Evolutionary conservation across 257 asterid species (phyloP).

Genomic region (Misopates orontium): DNA sequence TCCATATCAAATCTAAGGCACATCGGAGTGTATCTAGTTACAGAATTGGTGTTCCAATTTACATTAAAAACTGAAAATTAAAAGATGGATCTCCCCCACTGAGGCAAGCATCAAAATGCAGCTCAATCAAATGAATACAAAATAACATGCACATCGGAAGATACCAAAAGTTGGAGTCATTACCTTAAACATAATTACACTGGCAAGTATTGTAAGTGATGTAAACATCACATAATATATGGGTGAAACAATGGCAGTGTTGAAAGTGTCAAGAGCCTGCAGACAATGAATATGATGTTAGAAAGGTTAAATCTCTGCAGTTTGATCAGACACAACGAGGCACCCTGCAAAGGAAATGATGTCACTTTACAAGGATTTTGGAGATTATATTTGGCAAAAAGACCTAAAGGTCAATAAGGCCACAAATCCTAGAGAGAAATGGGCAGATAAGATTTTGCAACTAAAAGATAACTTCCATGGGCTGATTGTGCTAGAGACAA

Average conservation of each 20-base stretch:
- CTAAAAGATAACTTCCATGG: too few species aligned
- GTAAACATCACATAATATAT: conserved; percentile 89
- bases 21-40: neutral
- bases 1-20: conserved; percentile 4
- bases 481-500: too few species aligned
- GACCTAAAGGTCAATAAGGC: neutral
- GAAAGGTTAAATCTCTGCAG: conserved; percentile 10
- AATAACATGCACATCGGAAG: conserved; percentile 7
- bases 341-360: neutral
- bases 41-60: neutral
- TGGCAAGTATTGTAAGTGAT: conserved; percentile 79
- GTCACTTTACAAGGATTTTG: neutral
- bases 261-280: conserved; percentile 96
- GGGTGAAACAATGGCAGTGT: conserved; percentile 91
- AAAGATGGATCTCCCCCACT: neutral
- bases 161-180: conserved; percentile 3
- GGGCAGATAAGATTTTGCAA: too few species aligned
- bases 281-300: conserved; percentile 25
- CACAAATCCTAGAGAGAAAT: too few species aligned
- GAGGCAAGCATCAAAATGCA: too few species aligned
- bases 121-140: neutral
- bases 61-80: neutral
- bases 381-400: neutral
- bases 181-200: conserved; percentile 88
- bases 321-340: neutral